Conservation (phyloP, 2,329 filamentous ascomycete species). For the Colletotrichum sp. region DNA sequence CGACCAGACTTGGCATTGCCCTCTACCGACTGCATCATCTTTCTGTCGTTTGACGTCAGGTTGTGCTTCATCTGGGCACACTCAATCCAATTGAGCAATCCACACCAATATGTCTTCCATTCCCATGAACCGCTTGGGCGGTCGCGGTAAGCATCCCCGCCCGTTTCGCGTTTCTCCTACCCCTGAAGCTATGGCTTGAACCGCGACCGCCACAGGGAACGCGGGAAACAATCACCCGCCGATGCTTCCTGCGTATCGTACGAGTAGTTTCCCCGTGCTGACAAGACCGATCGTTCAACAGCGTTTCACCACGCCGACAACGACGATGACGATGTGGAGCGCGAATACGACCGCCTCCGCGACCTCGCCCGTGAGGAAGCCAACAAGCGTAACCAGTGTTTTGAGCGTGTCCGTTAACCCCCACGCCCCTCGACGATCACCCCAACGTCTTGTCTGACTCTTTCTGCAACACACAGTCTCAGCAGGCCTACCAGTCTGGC, state of each 20-base stretch:
- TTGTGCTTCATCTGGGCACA: not conserved
- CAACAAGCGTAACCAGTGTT: slow-evolving; percentile 77
- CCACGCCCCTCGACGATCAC: not conserved
- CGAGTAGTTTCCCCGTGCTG: not conserved
- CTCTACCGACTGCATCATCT: not conserved
- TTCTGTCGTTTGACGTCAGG: not conserved
- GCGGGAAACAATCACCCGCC: not conserved
- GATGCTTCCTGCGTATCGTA: not conserved
- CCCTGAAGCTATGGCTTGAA: not conserved
- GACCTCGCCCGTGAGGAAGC: slow-evolving; percentile 83
- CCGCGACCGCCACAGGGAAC: not conserved
- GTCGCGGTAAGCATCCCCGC: slow-evolving; percentile 19
- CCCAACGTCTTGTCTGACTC: not conserved
- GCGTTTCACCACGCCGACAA: slow-evolving; percentile 78
- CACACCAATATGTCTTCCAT: slow-evolving; percentile 11
- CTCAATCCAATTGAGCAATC: not conserved
- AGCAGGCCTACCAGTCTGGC: slow-evolving; percentile 81
- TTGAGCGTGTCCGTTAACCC: slow-evolving; percentile 64
- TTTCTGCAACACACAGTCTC: slow-evolving; percentile 55
- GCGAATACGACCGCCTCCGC: slow-evolving; percentile 91
- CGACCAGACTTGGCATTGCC: not conserved
- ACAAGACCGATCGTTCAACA: slow-evolving; percentile 36
- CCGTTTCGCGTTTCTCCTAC: not conserved
- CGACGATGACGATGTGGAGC: slow-evolving; percentile 70
- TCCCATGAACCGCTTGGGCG: slow-evolving; percentile 23